Conservation (phyloP, 2,329 filamentous ascomycete species). For the Cladosporium velox region DNA sequence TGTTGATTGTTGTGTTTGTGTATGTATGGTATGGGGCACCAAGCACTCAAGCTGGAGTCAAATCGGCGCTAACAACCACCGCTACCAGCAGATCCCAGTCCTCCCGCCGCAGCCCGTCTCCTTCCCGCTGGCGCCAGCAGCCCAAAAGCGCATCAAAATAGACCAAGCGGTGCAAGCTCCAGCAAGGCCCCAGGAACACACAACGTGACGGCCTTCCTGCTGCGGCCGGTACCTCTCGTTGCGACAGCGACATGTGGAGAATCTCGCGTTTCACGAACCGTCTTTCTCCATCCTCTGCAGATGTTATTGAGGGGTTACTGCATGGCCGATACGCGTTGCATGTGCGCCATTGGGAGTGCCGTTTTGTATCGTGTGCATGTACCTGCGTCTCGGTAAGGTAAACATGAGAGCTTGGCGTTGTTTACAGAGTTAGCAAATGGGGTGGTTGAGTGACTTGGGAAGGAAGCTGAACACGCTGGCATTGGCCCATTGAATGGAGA, state of each 20-base stretch:
- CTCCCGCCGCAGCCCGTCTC: background rate
- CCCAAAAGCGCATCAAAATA: background rate
- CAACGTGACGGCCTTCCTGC: background rate
- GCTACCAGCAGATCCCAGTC: conserved; percentile 1
- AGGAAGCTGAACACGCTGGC: background rate
- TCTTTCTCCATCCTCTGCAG: background rate
- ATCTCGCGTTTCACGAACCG: background rate
- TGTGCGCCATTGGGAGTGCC: background rate
- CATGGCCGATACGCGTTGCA: background rate
- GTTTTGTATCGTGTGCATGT: background rate
- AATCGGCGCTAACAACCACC: conserved; percentile 1
- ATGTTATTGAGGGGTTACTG: background rate
- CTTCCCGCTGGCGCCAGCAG: background rate
- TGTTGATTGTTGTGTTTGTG: conserved; percentile 8
- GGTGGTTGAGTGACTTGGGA: background rate
- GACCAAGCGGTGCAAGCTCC: background rate
- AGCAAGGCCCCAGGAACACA: conserved; percentile 6
- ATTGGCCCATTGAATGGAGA: background rate
- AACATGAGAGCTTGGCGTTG: background rate
- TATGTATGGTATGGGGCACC: background rate
- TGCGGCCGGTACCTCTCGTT: conserved; percentile 17
- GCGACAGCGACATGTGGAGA: conserved; percentile 19
- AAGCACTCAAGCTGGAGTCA: background rate
- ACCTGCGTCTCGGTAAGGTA: conserved; percentile 8
- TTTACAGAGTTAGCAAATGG: background rate